Evolutionary conservation across 2,329 filamentous ascomycete species (phyloP).

Genomic region (Alternaria consortialis): DNA sequence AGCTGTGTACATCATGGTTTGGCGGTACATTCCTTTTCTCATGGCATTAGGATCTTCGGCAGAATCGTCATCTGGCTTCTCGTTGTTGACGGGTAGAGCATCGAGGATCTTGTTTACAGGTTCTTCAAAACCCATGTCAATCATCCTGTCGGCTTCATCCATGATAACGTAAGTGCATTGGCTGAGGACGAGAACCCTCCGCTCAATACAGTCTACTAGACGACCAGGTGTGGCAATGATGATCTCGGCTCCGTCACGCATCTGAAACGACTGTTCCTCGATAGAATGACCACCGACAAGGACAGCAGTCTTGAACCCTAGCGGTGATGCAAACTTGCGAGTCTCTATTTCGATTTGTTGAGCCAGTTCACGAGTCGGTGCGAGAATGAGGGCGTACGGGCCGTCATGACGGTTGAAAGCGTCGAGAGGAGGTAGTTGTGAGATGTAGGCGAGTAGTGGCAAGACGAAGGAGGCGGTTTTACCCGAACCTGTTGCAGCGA

Average conservation of each 20-base stretch:
- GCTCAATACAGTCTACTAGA: constrained; percentile 95
- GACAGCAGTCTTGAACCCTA: constrained; percentile 94
- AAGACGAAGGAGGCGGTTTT: constrained; percentile 97
- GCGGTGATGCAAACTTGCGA: constrained; percentile 86
- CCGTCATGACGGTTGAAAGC: constrained; percentile 92
- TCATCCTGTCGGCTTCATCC: constrained; percentile 99
- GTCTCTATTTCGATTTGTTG: constrained; percentile 97
- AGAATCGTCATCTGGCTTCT: constrained; percentile 93
- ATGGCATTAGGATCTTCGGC: constrained; percentile 89
- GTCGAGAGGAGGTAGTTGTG: constrained; percentile 83
- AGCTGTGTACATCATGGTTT: constrained; percentile 99
- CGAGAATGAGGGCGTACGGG: constrained; percentile 95
- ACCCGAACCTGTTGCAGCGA: constrained; percentile 96
- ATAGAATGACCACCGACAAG: constrained; percentile 97
- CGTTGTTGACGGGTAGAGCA: constrained; percentile 88
- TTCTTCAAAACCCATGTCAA: constrained; percentile 97
- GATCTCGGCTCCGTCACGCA: constrained; percentile 94
- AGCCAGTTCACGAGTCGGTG: constrained; percentile 94
- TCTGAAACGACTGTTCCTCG: constrained; percentile 89
- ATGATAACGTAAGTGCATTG: constrained; percentile 99
- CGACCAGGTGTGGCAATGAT: constrained; percentile 98
- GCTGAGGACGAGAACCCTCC: constrained; percentile 87
- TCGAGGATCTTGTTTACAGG: constrained; percentile 97
- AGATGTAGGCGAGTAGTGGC: constrained; percentile 93
- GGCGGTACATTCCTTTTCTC: constrained; percentile 84